phyloP scores from a whole-genome alignment of 768 basidiomycete genomes.

The Lyophyllum semitale region DNA sequence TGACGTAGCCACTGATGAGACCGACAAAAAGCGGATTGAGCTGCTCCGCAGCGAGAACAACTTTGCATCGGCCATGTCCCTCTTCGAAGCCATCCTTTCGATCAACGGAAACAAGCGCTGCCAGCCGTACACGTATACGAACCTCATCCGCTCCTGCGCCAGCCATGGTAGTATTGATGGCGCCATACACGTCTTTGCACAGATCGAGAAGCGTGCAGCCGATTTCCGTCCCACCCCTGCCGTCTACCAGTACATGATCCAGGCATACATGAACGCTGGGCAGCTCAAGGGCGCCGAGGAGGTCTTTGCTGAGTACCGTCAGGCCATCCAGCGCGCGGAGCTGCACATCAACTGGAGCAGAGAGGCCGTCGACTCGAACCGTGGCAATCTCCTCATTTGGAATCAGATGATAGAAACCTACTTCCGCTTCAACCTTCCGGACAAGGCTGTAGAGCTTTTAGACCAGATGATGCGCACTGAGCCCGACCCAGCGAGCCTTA shows the following conservation, averaged over 20 bases:
- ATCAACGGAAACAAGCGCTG: constrained; percentile 33
- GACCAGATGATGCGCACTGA: constrained; percentile 67
- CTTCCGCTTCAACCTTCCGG: constrained; percentile 63
- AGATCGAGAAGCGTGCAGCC: constrained; percentile 48
- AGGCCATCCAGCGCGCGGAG: constrained; percentile 38
- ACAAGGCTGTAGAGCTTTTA: constrained; percentile 64
- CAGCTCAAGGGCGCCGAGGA: constrained; percentile 52
- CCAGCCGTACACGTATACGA: constrained; percentile 42
- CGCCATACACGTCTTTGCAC: constrained; percentile 66
- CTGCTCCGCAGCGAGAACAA: constrained; percentile 65
- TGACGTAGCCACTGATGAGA: constrained; percentile 18
- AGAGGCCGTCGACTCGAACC: constrained; percentile 1
- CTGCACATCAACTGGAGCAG: constrained; percentile 32
- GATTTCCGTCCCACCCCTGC: constrained; percentile 32
- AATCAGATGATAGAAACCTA: constrained; percentile 78
- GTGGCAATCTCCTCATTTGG: constrained; percentile 55
- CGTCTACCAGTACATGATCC: constrained; percentile 58
- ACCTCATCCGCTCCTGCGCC: constrained; percentile 65
- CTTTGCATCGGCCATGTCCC: constrained; percentile 65
- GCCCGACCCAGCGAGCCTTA: constrained; percentile 32
- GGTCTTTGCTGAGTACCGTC: constrained; percentile 62
- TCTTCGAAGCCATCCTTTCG: constrained; percentile 65
- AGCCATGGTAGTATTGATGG: constrained; percentile 55
- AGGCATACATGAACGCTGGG: constrained; percentile 53
- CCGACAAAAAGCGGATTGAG: constrained; percentile 40